Evolutionary conservation across 164 flowering plant genomes (phyloP).

Genomic region (Euptelea pleiosperma): DNA sequence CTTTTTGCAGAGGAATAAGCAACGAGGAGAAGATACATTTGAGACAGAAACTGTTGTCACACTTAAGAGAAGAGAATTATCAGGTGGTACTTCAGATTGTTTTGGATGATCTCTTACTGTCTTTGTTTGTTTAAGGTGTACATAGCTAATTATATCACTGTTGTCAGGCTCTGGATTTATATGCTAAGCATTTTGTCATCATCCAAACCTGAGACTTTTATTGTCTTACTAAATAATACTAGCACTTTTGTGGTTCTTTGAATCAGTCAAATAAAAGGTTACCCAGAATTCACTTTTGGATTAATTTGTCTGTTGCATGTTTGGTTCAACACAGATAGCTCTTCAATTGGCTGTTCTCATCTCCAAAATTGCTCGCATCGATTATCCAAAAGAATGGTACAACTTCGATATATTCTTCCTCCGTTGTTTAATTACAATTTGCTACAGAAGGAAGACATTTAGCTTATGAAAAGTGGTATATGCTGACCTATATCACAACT

Average conservation of each 20-base stretch:
- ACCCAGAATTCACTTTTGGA: neutral
- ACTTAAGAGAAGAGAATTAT: slow-evolving; percentile 80
- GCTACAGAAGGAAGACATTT: slow-evolving; percentile 1
- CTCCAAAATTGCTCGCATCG: slow-evolving; percentile 96
- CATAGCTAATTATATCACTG: no score
- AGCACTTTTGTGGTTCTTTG: neutral
- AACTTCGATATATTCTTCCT: slow-evolving; percentile 5
- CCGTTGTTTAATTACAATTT: neutral
- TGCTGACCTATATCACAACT: no score
- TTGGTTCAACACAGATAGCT: slow-evolving; percentile 59
- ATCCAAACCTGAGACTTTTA: neutral
- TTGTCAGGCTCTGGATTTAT: neutral
- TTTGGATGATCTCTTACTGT: neutral
- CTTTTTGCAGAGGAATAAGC: slow-evolving; percentile 69
- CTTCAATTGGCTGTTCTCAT: slow-evolving; percentile 74
- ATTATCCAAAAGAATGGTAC: slow-evolving; percentile 97
- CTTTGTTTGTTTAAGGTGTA: neutral
- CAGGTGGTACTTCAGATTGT: slow-evolving; percentile 44
- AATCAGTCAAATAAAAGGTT: neutral
- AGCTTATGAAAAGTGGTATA: neutral
- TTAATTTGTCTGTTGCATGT: slow-evolving; percentile 9
- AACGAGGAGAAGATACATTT: slow-evolving; percentile 83
- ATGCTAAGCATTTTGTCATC: neutral
- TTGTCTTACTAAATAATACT: neutral
- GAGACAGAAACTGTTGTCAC: slow-evolving; percentile 66